phyloP scores from a whole-genome alignment of 306 rosid species.

The Herpetospermum pedunculosum region DNA sequence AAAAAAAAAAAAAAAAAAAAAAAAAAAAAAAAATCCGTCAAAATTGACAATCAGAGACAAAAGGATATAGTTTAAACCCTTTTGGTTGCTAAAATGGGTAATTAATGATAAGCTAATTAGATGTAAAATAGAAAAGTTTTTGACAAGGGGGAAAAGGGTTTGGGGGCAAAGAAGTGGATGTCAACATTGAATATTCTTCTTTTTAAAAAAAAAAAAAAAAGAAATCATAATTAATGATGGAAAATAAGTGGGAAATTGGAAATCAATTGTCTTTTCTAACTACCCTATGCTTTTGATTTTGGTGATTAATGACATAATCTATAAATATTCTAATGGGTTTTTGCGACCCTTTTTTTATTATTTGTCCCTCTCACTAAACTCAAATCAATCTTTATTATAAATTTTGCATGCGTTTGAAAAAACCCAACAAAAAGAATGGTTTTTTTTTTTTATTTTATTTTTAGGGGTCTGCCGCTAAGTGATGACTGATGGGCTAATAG shows the following conservation, averaged over 20 bases:
- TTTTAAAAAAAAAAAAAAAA: too few relatives aligned
- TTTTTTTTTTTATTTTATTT: not conserved
- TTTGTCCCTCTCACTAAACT: not conserved
- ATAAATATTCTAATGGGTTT: not conserved
- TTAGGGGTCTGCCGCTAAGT: not conserved
- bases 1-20: too few relatives aligned
- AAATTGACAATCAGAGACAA: too few relatives aligned
- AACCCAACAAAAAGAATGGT: not conserved
- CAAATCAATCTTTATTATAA: conserved; percentile 1
- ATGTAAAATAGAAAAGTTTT: not conserved
- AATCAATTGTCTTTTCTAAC: not conserved
- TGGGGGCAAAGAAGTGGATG: not conserved
- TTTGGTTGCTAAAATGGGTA: not conserved
- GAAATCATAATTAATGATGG: too few relatives aligned
- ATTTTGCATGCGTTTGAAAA: conserved; percentile 8
- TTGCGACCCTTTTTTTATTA: not conserved
- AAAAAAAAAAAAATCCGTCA: too few relatives aligned
- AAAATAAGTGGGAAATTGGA: not conserved
- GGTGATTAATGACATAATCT: conserved; percentile 3
- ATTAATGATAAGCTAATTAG: not conserved
- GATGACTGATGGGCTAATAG: not conserved
- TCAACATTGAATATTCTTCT: too few relatives aligned
- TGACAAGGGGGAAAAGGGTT: not conserved
- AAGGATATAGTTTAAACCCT: too few relatives aligned
- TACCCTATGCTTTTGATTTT: not conserved